Percentiles rank a stretch among this genome's conserved stretches.
These are phyloP conservation scores for Fusarium torreyae DNA, from an alignment of 2,329 filamentous ascomycete species.

Conservation along the genomic window DNA sequence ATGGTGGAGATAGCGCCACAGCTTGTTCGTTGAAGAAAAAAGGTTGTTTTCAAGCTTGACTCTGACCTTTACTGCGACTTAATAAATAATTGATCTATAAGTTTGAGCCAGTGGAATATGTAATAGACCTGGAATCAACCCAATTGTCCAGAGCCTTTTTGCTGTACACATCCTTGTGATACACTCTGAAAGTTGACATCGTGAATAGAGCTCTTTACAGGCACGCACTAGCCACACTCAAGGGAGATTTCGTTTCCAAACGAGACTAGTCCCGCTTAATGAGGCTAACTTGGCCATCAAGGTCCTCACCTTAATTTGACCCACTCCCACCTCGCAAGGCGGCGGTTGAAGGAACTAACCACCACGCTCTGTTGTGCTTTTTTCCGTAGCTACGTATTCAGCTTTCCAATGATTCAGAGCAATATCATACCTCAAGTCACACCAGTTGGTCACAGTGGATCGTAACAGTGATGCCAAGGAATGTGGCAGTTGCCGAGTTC, in stretches of 20 bases:
- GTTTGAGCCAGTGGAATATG: accelerated
- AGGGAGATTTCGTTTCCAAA: conserved; percentile 13
- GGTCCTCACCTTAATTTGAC: conserved; percentile 51
- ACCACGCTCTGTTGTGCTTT: conserved; percentile 7
- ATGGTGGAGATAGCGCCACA: conserved; percentile 40
- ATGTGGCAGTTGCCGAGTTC: conserved; percentile 40
- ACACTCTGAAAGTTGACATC: too few species aligned
- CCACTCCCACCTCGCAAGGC: conserved; percentile 39
- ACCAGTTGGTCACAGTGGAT: conserved; percentile 18
- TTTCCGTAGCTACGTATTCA: neutral
- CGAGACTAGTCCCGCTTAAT: conserved; percentile 11
- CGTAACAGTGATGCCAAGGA: conserved; percentile 31
- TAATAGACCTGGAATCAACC: accelerated
- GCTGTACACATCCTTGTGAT: too few species aligned
- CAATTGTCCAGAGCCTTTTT: too few species aligned
- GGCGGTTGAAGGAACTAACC: conserved; percentile 10
- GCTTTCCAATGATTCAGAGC: neutral
- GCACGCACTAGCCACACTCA: conserved; percentile 31
- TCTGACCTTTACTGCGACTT: neutral
- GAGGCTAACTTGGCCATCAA: conserved; percentile 47
- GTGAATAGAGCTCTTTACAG: too few species aligned
- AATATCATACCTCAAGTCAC: conserved; percentile 3
- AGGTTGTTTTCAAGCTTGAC: conserved; percentile 20
- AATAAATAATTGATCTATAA: neutral
- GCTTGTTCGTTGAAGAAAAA: neutral